Evolutionary conservation across 768 basidiomycete genomes (phyloP).

Genomic region (Neoboletus brunneissimus): DNA sequence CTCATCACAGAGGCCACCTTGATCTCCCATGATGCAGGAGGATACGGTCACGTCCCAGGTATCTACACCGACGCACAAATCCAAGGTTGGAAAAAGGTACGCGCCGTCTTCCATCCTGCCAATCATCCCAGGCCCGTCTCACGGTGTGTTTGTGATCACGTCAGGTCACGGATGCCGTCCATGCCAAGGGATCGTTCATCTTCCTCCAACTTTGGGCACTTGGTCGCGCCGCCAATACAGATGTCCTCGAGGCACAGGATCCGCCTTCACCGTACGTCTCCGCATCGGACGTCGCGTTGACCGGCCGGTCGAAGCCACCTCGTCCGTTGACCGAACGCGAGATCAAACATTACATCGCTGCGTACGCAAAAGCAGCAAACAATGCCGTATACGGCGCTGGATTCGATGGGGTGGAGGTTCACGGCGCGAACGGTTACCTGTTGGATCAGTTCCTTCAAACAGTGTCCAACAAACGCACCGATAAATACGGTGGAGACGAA

Average conservation of each 20-base stretch:
- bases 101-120: not conserved
- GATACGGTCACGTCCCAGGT: slow-evolving; percentile 52
- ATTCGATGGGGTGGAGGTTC: slow-evolving; percentile 48
- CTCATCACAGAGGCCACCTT: slow-evolving; percentile 57
- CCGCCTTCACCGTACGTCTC: slow-evolving; percentile 35
- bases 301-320: slow-evolving; percentile 13
- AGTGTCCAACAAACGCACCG: slow-evolving; percentile 54
- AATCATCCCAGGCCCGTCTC: not conserved
- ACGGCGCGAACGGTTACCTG: slow-evolving; percentile 44
- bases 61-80: slow-evolving; percentile 64
- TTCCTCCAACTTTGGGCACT: slow-evolving; percentile 54
- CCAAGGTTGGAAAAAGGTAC: slow-evolving; percentile 46
- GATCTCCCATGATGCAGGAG: slow-evolving; percentile 51
- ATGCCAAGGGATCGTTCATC: slow-evolving; percentile 48
- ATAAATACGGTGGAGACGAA: slow-evolving; percentile 66
- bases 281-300: slow-evolving; percentile 31
- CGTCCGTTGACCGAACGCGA: slow-evolving; percentile 28
- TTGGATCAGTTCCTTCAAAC: slow-evolving; percentile 63
- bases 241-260: slow-evolving; percentile 30
- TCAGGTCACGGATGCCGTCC: slow-evolving; percentile 57
- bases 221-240: slow-evolving; percentile 45
- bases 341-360: slow-evolving; percentile 31
- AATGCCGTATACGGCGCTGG: slow-evolving; percentile 38
- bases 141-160: not conserved
- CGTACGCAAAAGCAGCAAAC: slow-evolving; percentile 33